Percentiles rank a stretch among this genome's conserved stretches.
These are phyloP conservation scores for Sugiyamaella neomexicana DNA, from an alignment of 1,139 yeast genomes.

Conservation along the genomic window DNA sequence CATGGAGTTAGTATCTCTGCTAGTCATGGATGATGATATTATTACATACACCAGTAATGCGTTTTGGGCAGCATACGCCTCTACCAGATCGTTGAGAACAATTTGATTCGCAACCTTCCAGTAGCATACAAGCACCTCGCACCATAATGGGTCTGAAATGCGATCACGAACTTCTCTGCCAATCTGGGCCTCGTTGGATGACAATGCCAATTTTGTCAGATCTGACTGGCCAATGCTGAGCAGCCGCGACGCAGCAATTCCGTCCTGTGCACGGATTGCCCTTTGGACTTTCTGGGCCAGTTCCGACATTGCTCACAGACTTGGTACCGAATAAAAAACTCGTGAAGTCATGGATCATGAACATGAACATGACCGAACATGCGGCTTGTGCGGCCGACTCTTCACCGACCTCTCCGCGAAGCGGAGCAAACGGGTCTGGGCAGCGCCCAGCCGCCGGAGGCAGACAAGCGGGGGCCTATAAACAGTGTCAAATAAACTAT, in stretches of 20 bases:
- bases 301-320: slow-evolving; percentile 1
- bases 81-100: slow-evolving; percentile 27
- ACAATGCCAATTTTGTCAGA: slow-evolving; percentile 26
- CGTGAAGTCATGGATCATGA: background rate
- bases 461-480: background rate
- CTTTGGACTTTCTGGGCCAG: slow-evolving; percentile 26
- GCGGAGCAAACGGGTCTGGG: slow-evolving; percentile 9
- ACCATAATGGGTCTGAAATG: slow-evolving; percentile 30
- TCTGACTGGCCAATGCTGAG: slow-evolving; percentile 31
- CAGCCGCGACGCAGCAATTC: slow-evolving; percentile 30
- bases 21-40: slow-evolving; percentile 7
- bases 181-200: slow-evolving; percentile 30
- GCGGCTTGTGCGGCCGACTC: slow-evolving; percentile 9
- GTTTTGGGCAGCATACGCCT: slow-evolving; percentile 36
- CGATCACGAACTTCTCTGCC: slow-evolving; percentile 23
- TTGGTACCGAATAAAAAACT: background rate
- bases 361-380: background rate
- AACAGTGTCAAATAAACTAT: background rate
- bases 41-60: slow-evolving; percentile 29
- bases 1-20: slow-evolving; percentile 11
- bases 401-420: background rate
- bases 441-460: slow-evolving; percentile 12
- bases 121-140: slow-evolving; percentile 31
- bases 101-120: slow-evolving; percentile 36
- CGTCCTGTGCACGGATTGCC: slow-evolving; percentile 29